These are phyloP conservation scores for Yamadazyma scolyti DNA, from an alignment of 805 yeast genomes.

Conservation along the genomic window DNA sequence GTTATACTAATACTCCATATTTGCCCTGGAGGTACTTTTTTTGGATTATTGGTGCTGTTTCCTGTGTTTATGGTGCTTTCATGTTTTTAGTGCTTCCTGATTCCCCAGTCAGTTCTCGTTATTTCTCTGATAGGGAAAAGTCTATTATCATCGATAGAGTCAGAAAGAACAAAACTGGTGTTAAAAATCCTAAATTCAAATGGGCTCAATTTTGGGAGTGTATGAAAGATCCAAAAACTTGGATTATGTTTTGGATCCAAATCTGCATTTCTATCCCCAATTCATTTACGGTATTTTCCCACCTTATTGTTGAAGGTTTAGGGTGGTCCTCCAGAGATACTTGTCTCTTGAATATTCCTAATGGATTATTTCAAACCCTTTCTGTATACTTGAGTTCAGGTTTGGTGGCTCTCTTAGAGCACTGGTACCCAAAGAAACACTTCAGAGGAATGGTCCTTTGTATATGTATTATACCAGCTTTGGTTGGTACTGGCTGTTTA, in stretches of 20 bases:
- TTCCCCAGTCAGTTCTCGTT: constrained; percentile 30
- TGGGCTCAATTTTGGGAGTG: constrained; percentile 32
- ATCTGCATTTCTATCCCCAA: constrained; percentile 25
- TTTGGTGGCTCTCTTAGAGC: constrained; percentile 5
- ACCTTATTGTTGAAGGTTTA: constrained; percentile 14
- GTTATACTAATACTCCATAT: constrained; percentile 38
- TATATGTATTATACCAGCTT: constrained; percentile 5
- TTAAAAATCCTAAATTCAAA: constrained; percentile 35
- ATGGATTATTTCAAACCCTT: constrained; percentile 7
- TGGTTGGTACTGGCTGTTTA: constrained; percentile 8
- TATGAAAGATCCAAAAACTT: constrained; percentile 28
- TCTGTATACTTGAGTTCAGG: constrained; percentile 6
- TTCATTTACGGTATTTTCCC: constrained; percentile 32
- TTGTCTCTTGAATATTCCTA: constrained; percentile 6
- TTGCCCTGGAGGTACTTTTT: constrained; percentile 58
- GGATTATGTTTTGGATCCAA: constrained; percentile 28
- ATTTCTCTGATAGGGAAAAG: constrained; percentile 30
- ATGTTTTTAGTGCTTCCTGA: constrained; percentile 43
- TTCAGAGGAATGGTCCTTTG: constrained; percentile 7
- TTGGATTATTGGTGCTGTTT: constrained; percentile 58
- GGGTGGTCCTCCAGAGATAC: constrained; percentile 10
- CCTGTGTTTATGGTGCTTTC: constrained; percentile 43
- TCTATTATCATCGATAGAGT: constrained; percentile 28
- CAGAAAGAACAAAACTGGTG: constrained; percentile 34
- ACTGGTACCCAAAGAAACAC: constrained; percentile 9